Evolutionary conservation across 2,329 filamentous ascomycete genomes (phyloP), one percentile per base, ranked within the genome.

Genomic region (Dactylonectria estremocensis): DNA sequence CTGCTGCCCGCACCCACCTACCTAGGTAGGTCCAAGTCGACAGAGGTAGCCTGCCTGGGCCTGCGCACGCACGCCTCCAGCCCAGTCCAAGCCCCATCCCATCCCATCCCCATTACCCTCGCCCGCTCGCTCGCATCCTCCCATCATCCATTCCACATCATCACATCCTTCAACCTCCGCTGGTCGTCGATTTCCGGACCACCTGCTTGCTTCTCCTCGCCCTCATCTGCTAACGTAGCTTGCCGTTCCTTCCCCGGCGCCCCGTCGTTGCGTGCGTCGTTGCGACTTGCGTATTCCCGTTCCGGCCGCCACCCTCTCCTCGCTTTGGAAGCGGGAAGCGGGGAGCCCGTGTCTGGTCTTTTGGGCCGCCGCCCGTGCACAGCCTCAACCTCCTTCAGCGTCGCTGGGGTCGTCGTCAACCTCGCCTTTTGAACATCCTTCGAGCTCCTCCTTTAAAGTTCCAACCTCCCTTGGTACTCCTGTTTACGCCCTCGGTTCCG

Each of bases 261-360:
- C 55, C 33, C 18, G 56, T 67, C 55, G 58, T 69, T 63, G 63
- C 65, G 64, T 64, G 70, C 68, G 58, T 64, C 58, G 35, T 55
- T 64, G 57, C 64, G 54, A 59, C 28, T 56, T 64, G 68, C 16
- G 50, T 73, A 66, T 66, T 72, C 73, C 72, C 65, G 66, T 75
- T 76, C 74, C 74, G 72, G 74, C 67, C 73, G 72, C 66, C 71
- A 66, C 68, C 70, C 64, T 61, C 65, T 65, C 63, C 65, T 74
- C 66, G 63, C 67, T 67, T 67, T 74, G 65, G 75, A 77, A 77
- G 75, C 75, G 75, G 65, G 75, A 77, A 77, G 75, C 75, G 75
- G 75, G 75, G 75, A 73, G 73, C 69, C 72, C 64, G 72, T 68
- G 67, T 73, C 72, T 73, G 68, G 64, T 72, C 71, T 72, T 73